phyloP scores from a whole-genome alignment of 805 yeast species.

The Saturnispora hagleri region DNA sequence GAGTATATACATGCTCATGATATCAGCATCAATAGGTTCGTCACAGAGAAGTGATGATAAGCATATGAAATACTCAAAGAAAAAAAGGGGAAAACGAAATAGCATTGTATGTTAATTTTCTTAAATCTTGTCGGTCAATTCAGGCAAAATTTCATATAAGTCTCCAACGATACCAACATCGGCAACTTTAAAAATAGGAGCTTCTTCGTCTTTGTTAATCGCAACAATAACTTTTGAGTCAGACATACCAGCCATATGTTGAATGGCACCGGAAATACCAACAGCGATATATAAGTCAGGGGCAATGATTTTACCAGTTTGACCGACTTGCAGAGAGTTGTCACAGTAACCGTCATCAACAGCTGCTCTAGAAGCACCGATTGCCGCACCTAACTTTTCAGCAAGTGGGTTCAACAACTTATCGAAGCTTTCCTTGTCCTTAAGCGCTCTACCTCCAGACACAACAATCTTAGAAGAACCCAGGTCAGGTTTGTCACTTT shows the following conservation, averaged over 20 bases:
- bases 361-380: slow-evolving; percentile 97
- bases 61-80: not conserved
- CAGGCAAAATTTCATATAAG: slow-evolving; percentile 79
- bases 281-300: slow-evolving; percentile 91
- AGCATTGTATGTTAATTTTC: not conserved
- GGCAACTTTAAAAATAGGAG: slow-evolving; percentile 87
- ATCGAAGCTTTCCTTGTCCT: slow-evolving; percentile 82
- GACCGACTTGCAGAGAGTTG: slow-evolving; percentile 94
- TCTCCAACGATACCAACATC: slow-evolving; percentile 90
- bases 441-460: slow-evolving; percentile 91
- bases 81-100: not conserved
- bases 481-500: slow-evolving; percentile 85
- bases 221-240: slow-evolving; percentile 92
- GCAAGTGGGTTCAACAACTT: slow-evolving; percentile 74
- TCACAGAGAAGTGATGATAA: not conserved
- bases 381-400: slow-evolving; percentile 74
- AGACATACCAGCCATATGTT: slow-evolving; percentile 97
- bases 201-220: slow-evolving; percentile 88
- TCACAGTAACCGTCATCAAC: slow-evolving; percentile 95
- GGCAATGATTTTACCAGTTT: slow-evolving; percentile 96
- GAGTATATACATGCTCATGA: not conserved
- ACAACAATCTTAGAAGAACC: slow-evolving; percentile 75
- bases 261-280: slow-evolving; percentile 96
- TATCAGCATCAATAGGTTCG: not conserved
- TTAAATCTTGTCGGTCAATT: slow-evolving; percentile 66